These are phyloP conservation scores for Trichoderma erinaceum DNA, from an alignment of 495 filamentous ascomycete genomes.

Conservation along the genomic window DNA sequence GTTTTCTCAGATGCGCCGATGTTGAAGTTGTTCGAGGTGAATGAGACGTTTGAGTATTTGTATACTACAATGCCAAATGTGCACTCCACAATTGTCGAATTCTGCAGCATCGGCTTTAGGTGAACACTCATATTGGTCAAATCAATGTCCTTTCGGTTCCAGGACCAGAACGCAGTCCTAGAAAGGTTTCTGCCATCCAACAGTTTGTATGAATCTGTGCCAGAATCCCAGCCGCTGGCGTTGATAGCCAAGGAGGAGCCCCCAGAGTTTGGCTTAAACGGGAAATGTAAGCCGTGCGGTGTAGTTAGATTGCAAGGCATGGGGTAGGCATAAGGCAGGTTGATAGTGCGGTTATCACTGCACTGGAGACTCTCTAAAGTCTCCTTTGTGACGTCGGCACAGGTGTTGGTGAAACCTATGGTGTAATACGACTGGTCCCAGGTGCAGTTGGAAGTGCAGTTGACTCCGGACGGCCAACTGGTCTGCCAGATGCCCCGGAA, in stretches of 20 bases:
- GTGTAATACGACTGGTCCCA: not conserved
- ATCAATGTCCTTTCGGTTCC: not conserved
- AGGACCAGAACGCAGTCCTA: not conserved
- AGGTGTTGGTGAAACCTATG: not conserved
- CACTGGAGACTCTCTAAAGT: not conserved
- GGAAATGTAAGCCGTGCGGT: too few relatives aligned
- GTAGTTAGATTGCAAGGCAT: not conserved
- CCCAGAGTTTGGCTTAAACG: too few relatives aligned
- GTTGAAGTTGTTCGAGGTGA: not conserved
- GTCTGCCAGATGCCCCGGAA: not conserved
- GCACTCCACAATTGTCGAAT: not conserved
- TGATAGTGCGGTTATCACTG: not conserved
- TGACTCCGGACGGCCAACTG: not conserved
- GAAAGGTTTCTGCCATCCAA: not conserved
- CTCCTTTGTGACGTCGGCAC: not conserved
- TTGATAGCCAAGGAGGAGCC: too few relatives aligned
- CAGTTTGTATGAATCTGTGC: too few relatives aligned
- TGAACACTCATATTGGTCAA: not conserved
- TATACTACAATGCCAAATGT: not conserved
- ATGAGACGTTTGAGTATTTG: not conserved
- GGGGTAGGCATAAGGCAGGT: not conserved
- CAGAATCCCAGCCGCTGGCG: too few relatives aligned
- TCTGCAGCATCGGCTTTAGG: not conserved
- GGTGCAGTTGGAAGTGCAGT: constrained; percentile 6
- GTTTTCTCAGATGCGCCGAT: not conserved